Evolutionary conservation across 1,284 basidiomycete species (phyloP), one percentile per base, ranked within the genome.

Genomic region (Ceratorhiza oryzae-sativae): DNA sequence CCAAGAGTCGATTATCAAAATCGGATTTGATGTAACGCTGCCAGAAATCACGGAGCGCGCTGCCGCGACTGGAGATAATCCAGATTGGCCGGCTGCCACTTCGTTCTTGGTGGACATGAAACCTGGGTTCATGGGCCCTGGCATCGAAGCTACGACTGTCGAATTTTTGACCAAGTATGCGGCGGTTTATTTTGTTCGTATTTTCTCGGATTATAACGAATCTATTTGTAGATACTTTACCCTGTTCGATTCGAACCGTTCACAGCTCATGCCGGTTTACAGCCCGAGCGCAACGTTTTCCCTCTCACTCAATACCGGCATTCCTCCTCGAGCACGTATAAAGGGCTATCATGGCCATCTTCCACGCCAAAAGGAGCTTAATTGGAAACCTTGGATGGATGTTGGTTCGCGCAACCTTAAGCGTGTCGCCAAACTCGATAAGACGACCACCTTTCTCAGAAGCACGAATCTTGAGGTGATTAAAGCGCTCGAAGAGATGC

Each of bases 281-380:
- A 88, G 92, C 73, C 87, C 91, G 0, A 83, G 87, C 45, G 92
- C 96, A 13, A 95, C 94, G 10, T 95, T 98, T 78, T 97, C 95
- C 0, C 91, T 91, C 79, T 90, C 91, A 13, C 86, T 88, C 76
- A 95, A 95, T 79, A 95, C 95, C 1, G 79, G 84, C 1, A 90
- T 95, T 58, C 93, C 94, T 3, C 81, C 84, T 10, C 91, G 91
- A 23, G 90, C 87, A 0, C 87, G 87, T 67, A 83, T 88, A 73
- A 85, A 87, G 79, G 88, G 91, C 10, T 83, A 87, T 73, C 88
- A 91, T 15, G 83, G 82, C 49, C 85, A 86, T 41, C 84, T 92
- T 82, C 93, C 91, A 42, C 90, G 94, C 79, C 95, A 95, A 81
- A 85, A 87, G 77, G 88, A 90, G 78, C 81, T 95, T 73, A 85